These are phyloP conservation scores for Mucor plumbeus DNA, from an alignment of 371 early-diverging fungal genomes.

Conservation along the genomic window DNA sequence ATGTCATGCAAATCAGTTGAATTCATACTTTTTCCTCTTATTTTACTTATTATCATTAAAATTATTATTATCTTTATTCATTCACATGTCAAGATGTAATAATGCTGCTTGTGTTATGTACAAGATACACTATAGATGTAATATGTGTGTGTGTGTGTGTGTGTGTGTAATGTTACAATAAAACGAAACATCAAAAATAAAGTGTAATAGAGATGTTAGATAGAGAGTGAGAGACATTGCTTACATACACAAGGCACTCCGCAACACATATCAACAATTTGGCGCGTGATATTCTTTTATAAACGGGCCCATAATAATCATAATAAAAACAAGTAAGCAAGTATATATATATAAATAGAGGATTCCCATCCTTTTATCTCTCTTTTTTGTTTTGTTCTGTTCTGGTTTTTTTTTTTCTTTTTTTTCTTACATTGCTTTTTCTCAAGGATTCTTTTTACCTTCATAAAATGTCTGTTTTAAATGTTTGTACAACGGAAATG, in stretches of 20 bases:
- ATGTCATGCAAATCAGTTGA: conserved; percentile 6
- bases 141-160: no score
- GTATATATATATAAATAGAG: neutral
- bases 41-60: neutral
- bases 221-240: neutral
- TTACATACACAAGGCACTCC: neutral
- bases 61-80: neutral
- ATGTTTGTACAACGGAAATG: conserved; percentile 23
- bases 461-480: conserved; percentile 17
- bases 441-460: neutral
- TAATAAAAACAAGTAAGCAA: conserved; percentile 6
- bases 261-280: conserved; percentile 2
- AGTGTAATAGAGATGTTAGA: neutral
- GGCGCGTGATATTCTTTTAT: conserved; percentile 25
- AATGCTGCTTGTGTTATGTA: neutral
- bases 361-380: conserved; percentile 6
- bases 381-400: neutral
- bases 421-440: neutral
- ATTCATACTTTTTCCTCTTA: conserved; percentile 8
- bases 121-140: no score
- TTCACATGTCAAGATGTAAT: conserved; percentile 10
- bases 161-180: conserved; percentile 8
- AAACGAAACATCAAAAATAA: conserved; percentile 3
- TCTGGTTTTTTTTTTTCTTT: conserved; percentile 13
- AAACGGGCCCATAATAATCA: conserved; percentile 8